Percentiles rank a stretch among this genome's conserved stretches.
phyloP scores from a whole-genome alignment of 257 asterid genomes.

The Solanum corneliomulleri region DNA sequence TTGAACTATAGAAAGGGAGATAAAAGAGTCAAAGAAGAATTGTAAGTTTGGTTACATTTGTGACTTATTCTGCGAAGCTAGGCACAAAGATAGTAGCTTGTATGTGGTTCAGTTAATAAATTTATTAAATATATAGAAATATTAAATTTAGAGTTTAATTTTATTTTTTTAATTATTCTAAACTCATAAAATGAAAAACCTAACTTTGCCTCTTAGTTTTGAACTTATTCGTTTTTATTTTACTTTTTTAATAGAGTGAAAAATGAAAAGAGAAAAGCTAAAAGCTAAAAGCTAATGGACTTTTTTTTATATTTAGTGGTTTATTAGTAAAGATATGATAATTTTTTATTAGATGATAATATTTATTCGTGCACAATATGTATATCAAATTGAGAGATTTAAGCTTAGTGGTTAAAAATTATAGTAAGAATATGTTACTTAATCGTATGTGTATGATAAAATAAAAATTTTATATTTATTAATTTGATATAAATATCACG shows the following conservation, averaged over 20 bases:
- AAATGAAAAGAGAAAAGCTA: not conserved
- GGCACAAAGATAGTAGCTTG: accelerated
- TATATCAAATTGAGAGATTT: no score
- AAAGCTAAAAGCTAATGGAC: not conserved
- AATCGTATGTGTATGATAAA: not conserved
- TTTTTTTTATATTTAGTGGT: not conserved
- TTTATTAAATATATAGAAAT: not conserved
- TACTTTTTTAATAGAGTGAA: not conserved
- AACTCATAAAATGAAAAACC: not conserved
- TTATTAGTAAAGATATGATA: no score
- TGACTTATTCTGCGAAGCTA: not conserved
- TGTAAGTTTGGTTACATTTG: not conserved
- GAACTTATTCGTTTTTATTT: not conserved
- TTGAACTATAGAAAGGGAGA: not conserved
- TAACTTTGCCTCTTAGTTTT: not conserved
- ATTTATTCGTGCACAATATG: not conserved
- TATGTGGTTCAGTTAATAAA: not conserved
- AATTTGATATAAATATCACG: not conserved
- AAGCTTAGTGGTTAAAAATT: not conserved
- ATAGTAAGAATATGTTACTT: not conserved
- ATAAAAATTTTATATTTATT: not conserved
- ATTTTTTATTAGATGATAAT: no score
- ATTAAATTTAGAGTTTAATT: not conserved
- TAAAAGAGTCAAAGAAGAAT: not conserved
- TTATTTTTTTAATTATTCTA: not conserved